These are phyloP conservation scores for Cordyceps fumosorosea DNA, from an alignment of 2,329 filamentous ascomycete genomes.

Conservation along the genomic window DNA sequence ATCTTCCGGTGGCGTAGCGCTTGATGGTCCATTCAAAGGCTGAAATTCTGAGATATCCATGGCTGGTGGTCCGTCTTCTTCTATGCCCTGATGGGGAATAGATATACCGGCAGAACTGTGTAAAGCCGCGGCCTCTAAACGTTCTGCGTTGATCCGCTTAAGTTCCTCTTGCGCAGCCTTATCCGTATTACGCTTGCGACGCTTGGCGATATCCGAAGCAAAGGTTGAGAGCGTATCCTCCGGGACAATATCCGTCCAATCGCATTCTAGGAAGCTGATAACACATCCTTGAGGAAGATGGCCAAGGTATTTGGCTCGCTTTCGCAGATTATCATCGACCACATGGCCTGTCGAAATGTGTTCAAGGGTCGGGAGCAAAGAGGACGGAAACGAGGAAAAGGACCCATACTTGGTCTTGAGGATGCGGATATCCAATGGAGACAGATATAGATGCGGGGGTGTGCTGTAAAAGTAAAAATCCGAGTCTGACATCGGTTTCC, in stretches of 20 bases:
- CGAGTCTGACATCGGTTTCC: slow-evolving; percentile 30
- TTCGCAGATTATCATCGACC: slow-evolving; percentile 77
- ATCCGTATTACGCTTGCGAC: slow-evolving; percentile 70
- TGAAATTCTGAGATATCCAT: slow-evolving; percentile 59
- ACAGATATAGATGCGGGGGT: slow-evolving; percentile 81
- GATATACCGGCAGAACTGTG: slow-evolving; percentile 41
- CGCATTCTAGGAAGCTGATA: slow-evolving; percentile 84
- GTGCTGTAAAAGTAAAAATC: slow-evolving; percentile 85
- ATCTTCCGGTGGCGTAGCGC: slow-evolving; percentile 49
- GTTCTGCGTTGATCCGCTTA: slow-evolving; percentile 74
- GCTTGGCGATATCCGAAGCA: slow-evolving; percentile 65
- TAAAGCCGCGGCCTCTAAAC: slow-evolving; percentile 65
- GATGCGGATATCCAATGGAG: slow-evolving; percentile 85
- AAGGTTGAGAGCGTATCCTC: slow-evolving; percentile 70
- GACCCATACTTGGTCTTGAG: slow-evolving; percentile 82
- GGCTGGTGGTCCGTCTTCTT: slow-evolving; percentile 31
- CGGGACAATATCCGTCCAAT: slow-evolving; percentile 86
- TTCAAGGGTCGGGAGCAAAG: slow-evolving; percentile 79
- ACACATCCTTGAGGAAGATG: slow-evolving; percentile 89
- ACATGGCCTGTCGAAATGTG: slow-evolving; percentile 83
- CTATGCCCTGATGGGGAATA: slow-evolving; percentile 29
- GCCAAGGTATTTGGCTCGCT: slow-evolving; percentile 76
- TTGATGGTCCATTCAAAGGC: slow-evolving; percentile 46
- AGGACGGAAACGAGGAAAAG: slow-evolving; percentile 76
- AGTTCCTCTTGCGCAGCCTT: slow-evolving; percentile 84